phyloP scores from a whole-genome alignment of 176 grass and related monocot genomes.

The Raddia guianensis region DNA sequence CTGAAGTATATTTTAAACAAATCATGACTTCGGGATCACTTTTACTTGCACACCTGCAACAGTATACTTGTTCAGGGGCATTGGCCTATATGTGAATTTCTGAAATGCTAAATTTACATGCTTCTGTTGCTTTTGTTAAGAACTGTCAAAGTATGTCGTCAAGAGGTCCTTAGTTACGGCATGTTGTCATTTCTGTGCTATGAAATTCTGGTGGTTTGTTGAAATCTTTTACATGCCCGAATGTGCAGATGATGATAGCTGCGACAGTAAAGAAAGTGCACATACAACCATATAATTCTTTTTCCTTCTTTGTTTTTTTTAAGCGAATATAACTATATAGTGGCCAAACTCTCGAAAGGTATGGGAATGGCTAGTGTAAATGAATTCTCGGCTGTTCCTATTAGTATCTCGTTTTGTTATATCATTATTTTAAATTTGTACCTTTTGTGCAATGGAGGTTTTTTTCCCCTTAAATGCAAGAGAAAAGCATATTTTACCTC shows the following conservation, averaged over 20 bases:
- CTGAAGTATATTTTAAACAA: background rate
- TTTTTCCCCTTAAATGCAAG: background rate
- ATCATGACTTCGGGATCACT: background rate
- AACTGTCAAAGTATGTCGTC: background rate
- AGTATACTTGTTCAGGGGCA: background rate
- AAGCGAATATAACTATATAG: background rate
- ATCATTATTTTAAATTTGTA: background rate
- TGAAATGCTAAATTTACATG: conserved; percentile 4
- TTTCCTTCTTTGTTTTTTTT: no score
- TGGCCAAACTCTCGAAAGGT: background rate
- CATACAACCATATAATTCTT: background rate
- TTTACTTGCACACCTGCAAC: background rate
- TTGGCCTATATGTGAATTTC: background rate
- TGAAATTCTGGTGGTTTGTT: conserved; percentile 2
- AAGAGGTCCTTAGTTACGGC: background rate
- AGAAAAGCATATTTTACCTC: no score
- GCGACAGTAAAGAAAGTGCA: background rate
- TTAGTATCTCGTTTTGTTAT: background rate
- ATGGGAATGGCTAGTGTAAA: no score
- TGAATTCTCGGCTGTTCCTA: background rate
- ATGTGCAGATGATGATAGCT: background rate
- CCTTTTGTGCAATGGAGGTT: background rate
- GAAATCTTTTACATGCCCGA: background rate
- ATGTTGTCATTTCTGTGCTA: conserved; percentile 13
- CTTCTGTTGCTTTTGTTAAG: background rate